Percentiles rank a stretch among this genome's conserved stretches.
phyloP scores from a whole-genome alignment of 1,139 yeast species.

The Blastobotrys arbuscula region DNA sequence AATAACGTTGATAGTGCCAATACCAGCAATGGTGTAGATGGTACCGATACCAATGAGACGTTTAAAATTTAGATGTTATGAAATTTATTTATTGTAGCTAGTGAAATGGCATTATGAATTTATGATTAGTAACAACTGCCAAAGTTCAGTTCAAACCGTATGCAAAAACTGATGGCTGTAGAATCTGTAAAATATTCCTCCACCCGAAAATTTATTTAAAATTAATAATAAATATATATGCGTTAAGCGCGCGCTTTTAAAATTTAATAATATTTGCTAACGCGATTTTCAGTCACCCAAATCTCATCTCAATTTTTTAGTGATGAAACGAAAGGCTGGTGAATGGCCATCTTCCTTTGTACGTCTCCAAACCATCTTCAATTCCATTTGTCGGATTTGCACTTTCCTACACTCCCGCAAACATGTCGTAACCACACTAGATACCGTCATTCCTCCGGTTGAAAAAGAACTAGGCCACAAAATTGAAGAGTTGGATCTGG shows the following conservation, averaged over 20 bases:
- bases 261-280: no score
- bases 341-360: not conserved
- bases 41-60: not conserved
- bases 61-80: not conserved
- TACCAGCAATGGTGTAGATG: not conserved
- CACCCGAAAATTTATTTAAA: no score
- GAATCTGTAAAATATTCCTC: no score
- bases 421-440: conserved; percentile 51
- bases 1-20: not conserved
- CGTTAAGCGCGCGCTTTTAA: no score
- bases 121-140: no score
- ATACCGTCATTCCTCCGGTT: conserved; percentile 44
- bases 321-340: conserved; percentile 3
- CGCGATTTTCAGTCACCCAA: no score
- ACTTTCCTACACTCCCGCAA: conserved; percentile 52
- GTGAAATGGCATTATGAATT: no score
- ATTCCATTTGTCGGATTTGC: conserved; percentile 40
- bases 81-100: no score
- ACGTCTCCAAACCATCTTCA: conserved; percentile 15
- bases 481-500: conserved; percentile 46
- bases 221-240: no score
- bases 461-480: conserved; percentile 34
- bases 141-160: no score
- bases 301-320: not conserved
- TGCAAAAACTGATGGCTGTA: no score